Base-by-base conservation (phyloP, 1,139 yeast genomes). In the Eremothecium cymbalariae region DNA sequence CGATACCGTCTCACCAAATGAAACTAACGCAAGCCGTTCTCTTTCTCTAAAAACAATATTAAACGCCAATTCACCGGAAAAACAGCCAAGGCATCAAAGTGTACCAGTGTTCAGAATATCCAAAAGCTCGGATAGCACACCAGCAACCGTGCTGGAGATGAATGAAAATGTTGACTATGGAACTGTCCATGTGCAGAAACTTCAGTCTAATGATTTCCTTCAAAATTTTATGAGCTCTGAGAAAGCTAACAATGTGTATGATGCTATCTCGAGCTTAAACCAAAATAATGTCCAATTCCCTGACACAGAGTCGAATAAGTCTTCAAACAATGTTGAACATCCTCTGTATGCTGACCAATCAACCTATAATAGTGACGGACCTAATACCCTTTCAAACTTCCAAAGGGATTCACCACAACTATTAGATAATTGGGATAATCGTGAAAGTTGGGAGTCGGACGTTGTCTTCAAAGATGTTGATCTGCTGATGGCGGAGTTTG, bases 401-500 rank as follows among this genome's bases (percentile, higher is more conserved):
- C 19, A 14, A 14, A n/a, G 11, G 4, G n/a, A 16, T 27, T 16
- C 19, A 5, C 19, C 21, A n/a, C 61, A 29, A 54, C 59, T 52
- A 9, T 13, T 25, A 46, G 66, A 62, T 20, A 41, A 55, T 30
- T 59, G 60, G 44, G 69, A 64, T 35, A 62, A 61, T 31, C n/a
- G n/a, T n/a, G n/a, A n/a, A n/a, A n/a, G n/a, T n/a, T 70, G 79
- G 70, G 76, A 74, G 32, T 74, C 78, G 23, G 95, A 81, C 39
- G 60, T 78, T 48, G 70, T 85, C 9, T 85, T 94, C 88, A 81
- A 80, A 52, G 95, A 88, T 52, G 94, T 88, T 17, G 95, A 85
- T 45, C 68, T 83, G 35, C 83, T 88, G 40, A 85, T 88, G 95
- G 83, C 83, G 48, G 95, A 86, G 53, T 86, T 86, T 62, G 97